Evolutionary conservation across 495 filamentous ascomycete species (phyloP).

Genomic region (Neurospora cerealis): DNA sequence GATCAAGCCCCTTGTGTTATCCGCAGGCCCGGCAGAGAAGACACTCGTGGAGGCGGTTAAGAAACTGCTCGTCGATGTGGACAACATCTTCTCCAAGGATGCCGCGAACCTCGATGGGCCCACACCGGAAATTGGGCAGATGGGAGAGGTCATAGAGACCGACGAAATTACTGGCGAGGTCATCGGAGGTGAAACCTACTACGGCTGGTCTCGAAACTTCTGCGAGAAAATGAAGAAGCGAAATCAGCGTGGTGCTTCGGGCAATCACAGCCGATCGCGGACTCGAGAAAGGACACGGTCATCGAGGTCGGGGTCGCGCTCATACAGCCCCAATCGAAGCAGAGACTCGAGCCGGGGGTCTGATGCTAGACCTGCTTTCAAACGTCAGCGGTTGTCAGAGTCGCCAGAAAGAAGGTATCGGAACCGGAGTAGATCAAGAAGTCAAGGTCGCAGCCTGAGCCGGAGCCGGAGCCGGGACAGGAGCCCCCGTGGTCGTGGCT

Average conservation of each 20-base stretch:
- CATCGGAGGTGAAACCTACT: conserved; percentile 59
- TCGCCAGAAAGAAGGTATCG: conserved; percentile 7
- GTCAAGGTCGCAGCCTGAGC: conserved; percentile 26
- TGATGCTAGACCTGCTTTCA: conserved; percentile 13
- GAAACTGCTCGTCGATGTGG: conserved; percentile 55
- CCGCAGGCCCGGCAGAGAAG: conserved; percentile 61
- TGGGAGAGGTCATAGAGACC: conserved; percentile 57
- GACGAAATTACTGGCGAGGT: conserved; percentile 54
- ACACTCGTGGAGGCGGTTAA: conserved; percentile 56
- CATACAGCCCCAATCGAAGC: conserved; percentile 20
- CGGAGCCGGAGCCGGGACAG: conserved; percentile 21
- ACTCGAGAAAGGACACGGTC: conserved; percentile 21
- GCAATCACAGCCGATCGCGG: conserved; percentile 6
- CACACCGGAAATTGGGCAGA: conserved; percentile 52
- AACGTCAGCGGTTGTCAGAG: conserved; percentile 11
- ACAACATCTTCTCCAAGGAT: conserved; percentile 48
- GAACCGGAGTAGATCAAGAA: conserved; percentile 4
- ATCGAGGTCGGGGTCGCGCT: conserved; percentile 14
- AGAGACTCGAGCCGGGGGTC: conserved; percentile 16
- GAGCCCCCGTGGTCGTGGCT: neutral
- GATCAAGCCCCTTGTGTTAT: conserved; percentile 65
- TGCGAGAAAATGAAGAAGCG: conserved; percentile 72
- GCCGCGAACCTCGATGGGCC: conserved; percentile 17
- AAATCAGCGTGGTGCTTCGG: conserved; percentile 23
- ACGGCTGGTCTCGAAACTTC: conserved; percentile 75